phyloP scores from a whole-genome alignment of 73 alveolate species.

The Paraurostyla sp. region DNA sequence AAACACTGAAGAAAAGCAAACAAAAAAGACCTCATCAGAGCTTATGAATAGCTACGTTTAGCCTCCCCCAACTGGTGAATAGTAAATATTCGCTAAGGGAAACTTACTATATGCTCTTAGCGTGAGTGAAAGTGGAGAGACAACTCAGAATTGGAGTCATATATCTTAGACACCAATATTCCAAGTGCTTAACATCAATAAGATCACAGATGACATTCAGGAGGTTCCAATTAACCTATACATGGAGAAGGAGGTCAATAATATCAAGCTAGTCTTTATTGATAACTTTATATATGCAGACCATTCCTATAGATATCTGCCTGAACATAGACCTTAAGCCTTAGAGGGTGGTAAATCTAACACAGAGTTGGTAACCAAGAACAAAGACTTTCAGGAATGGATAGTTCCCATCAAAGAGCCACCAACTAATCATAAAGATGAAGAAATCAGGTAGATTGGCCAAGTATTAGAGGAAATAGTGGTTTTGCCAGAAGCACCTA shows the following conservation, averaged over 20 bases:
- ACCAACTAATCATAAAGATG: background rate
- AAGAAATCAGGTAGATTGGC: background rate
- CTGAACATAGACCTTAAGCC: background rate
- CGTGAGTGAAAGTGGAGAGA: background rate
- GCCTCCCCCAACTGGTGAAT: background rate
- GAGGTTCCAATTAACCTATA: constrained; percentile 31
- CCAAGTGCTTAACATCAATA: constrained; percentile 28
- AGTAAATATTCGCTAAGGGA: constrained; percentile 30
- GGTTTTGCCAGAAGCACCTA: background rate
- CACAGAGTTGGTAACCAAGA: background rate
- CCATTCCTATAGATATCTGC: constrained; percentile 26
- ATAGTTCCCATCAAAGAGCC: constrained; percentile 17
- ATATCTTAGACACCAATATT: background rate
- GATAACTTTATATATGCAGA: constrained; percentile 50
- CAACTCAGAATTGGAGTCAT: constrained; percentile 18
- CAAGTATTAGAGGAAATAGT: background rate
- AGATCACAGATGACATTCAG: background rate
- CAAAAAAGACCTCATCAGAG: background rate
- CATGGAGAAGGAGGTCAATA: background rate
- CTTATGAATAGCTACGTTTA: background rate
- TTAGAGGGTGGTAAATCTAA: background rate
- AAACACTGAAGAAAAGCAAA: background rate
- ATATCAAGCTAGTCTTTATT: background rate
- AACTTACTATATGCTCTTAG: constrained; percentile 17
- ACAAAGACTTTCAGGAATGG: constrained; percentile 7